A percentile compares a stretch with the other conserved stretches of the same genome.
Conservation (phyloP, 1,284 basidiomycete species). For the Leccinum subatratum region DNA sequence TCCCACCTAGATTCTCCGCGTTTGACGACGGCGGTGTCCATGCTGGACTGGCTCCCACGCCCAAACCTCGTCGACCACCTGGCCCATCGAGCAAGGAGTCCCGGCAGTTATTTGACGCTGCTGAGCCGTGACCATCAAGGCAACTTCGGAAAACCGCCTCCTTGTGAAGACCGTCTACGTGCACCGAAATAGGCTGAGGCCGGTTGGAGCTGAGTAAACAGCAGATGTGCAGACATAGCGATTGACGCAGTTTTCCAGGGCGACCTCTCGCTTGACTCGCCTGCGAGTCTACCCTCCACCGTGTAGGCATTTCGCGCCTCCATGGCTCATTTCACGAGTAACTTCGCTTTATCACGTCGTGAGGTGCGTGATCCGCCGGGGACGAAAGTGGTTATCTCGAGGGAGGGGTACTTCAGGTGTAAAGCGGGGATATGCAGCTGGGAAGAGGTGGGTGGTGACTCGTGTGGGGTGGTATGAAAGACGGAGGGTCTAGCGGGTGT, state of each 20-base stretch:
- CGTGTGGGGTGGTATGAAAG: conserved; percentile 21
- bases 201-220: conserved; percentile 17
- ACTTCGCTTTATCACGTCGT: conserved; percentile 26
- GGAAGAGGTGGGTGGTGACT: conserved; percentile 66
- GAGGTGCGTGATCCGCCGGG: conserved; percentile 25
- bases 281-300: conserved; percentile 17
- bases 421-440: conserved; percentile 63
- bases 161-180: conserved; percentile 81
- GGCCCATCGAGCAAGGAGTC: conserved; percentile 39
- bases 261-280: conserved; percentile 35
- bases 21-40: conserved; percentile 71
- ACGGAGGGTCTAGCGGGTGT: conserved; percentile 17
- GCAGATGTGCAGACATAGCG: conserved; percentile 41
- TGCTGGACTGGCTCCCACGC: conserved; percentile 73
- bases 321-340: conserved; percentile 21
- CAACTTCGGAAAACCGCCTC: conserved; percentile 45
- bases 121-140: not conserved
- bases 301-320: conserved; percentile 21
- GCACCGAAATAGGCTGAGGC: conserved; percentile 65
- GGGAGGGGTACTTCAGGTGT: conserved; percentile 45
- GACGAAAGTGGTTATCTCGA: conserved; percentile 18
- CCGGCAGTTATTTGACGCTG: conserved; percentile 38
- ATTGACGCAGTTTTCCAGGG: conserved; percentile 53
- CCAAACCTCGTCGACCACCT: conserved; percentile 71
- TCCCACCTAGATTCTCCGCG: conserved; percentile 44